These are phyloP conservation scores for Lachnum nothofagi DNA, from an alignment of 2,329 filamentous ascomycete genomes.

Conservation along the genomic window DNA sequence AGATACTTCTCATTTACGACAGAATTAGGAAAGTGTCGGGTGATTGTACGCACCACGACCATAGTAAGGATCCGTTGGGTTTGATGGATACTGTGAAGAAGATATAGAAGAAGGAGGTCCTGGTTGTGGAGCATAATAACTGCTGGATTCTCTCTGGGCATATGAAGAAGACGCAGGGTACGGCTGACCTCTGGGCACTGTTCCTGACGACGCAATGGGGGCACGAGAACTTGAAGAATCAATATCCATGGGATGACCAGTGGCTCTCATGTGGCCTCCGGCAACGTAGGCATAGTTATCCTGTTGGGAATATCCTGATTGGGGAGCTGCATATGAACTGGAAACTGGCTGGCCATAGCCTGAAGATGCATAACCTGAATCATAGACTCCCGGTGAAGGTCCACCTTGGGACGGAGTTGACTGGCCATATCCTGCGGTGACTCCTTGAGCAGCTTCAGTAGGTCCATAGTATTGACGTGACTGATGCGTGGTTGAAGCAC, in stretches of 20 bases:
- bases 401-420: constrained; percentile 11
- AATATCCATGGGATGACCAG: not conserved
- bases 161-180: constrained; percentile 2
- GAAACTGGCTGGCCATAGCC: constrained; percentile 21
- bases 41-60: constrained; percentile 55
- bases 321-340: constrained; percentile 20
- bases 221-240: not conserved
- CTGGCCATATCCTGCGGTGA: constrained; percentile 20
- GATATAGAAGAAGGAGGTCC: constrained; percentile 30
- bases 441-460: constrained; percentile 21
- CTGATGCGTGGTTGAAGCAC: constrained; percentile 33
- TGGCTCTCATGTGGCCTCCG: constrained; percentile 23
- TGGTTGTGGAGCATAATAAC: constrained; percentile 29
- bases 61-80: constrained; percentile 50
- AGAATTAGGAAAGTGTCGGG: constrained; percentile 18
- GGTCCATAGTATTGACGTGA: constrained; percentile 34
- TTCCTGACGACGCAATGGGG: not conserved
- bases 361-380: constrained; percentile 20
- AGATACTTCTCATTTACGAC: constrained; percentile 26
- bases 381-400: constrained; percentile 24
- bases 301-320: constrained; percentile 1
- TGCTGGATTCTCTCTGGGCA: not conserved
- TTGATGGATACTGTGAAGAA: constrained; percentile 35
- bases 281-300: constrained; percentile 28
- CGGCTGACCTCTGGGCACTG: not conserved